Evolutionary conservation across 1,284 basidiomycete species (phyloP).

Genomic region (Austropuccinia psidii): DNA sequence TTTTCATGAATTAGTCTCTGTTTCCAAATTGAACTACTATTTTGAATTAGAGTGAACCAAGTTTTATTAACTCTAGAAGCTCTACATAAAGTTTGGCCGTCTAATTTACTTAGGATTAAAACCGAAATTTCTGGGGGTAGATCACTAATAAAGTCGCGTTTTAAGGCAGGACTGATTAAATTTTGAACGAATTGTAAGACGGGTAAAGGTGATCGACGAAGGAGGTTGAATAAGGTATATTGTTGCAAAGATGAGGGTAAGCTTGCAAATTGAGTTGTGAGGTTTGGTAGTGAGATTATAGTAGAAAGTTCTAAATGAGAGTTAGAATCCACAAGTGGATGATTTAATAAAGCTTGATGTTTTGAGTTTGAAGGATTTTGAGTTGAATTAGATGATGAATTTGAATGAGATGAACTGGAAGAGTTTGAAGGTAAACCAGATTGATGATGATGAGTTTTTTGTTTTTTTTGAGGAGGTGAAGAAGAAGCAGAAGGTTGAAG

Average conservation of each 20-base stretch:
- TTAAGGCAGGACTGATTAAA: slow-evolving; percentile 70
- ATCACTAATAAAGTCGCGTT: slow-evolving; percentile 75
- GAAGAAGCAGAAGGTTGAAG: neutral
- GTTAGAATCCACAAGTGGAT: slow-evolving; percentile 12
- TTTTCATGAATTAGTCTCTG: slow-evolving; percentile 66
- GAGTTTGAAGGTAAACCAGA: neutral
- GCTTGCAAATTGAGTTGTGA: slow-evolving; percentile 64
- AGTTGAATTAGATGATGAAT: neutral
- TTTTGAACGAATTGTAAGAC: slow-evolving; percentile 73
- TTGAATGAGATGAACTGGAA: neutral
- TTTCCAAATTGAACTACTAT: slow-evolving; percentile 73
- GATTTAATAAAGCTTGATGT: slow-evolving; percentile 42
- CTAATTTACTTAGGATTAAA: slow-evolving; percentile 66
- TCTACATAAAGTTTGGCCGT: slow-evolving; percentile 65
- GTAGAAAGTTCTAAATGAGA: slow-evolving; percentile 47
- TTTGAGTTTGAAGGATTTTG: neutral
- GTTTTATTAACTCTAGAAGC: slow-evolving; percentile 70
- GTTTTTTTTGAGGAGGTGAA: neutral
- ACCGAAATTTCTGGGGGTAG: slow-evolving; percentile 76
- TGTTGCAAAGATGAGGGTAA: slow-evolving; percentile 69
- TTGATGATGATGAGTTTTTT: neutral
- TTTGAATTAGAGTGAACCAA: slow-evolving; percentile 74
- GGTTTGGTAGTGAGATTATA: slow-evolving; percentile 65
- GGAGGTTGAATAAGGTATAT: slow-evolving; percentile 70
- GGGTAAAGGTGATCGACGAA: slow-evolving; percentile 71